Evolutionary conservation across 352 stramenopile genomes (phyloP).

Genomic region (Phytophthora gonapodyides): DNA sequence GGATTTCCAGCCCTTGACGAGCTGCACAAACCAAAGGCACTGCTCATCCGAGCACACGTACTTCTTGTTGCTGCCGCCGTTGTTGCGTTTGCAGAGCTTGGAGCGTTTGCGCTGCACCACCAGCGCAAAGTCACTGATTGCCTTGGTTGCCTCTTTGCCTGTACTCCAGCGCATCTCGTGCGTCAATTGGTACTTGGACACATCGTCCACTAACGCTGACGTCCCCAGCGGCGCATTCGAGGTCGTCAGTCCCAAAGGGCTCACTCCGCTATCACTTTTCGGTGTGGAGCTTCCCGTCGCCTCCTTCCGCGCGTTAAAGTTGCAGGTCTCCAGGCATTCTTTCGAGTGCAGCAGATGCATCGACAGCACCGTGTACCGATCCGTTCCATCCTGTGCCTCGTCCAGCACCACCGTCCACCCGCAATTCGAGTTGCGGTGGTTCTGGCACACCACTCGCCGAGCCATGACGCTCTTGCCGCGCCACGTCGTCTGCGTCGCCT

Average conservation of each 20-base stretch:
- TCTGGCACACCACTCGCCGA: conserved; percentile 67
- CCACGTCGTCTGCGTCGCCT: conserved; percentile 47
- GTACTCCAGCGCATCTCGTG: conserved; percentile 84
- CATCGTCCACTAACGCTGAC: conserved; percentile 59
- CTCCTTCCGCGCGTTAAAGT: conserved; percentile 72
- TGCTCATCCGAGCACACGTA: conserved; percentile 79
- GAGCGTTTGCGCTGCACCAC: conserved; percentile 82
- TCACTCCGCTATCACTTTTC: conserved; percentile 4
- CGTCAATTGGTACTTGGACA: conserved; percentile 70
- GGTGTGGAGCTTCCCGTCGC: conserved; percentile 11
- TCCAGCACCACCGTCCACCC: conserved; percentile 67
- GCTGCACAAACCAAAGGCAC: conserved; percentile 80
- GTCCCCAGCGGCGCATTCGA: conserved; percentile 24
- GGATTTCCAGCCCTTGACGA: conserved; percentile 84
- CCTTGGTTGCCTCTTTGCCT: conserved; percentile 77
- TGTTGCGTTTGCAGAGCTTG: conserved; percentile 82
- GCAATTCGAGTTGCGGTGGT: conserved; percentile 77
- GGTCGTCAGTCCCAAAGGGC: conserved; percentile 7
- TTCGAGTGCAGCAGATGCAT: conserved; percentile 69
- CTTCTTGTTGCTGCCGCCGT: conserved; percentile 86
- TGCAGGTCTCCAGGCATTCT: conserved; percentile 77
- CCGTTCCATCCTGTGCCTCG: conserved; percentile 40
- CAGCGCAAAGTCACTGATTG: conserved; percentile 77
- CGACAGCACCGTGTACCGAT: conserved; percentile 59
- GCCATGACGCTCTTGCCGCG: conserved; percentile 51